Conservation (phyloP, 2,329 filamentous ascomycete species). For the Clonostachys rosea region DNA sequence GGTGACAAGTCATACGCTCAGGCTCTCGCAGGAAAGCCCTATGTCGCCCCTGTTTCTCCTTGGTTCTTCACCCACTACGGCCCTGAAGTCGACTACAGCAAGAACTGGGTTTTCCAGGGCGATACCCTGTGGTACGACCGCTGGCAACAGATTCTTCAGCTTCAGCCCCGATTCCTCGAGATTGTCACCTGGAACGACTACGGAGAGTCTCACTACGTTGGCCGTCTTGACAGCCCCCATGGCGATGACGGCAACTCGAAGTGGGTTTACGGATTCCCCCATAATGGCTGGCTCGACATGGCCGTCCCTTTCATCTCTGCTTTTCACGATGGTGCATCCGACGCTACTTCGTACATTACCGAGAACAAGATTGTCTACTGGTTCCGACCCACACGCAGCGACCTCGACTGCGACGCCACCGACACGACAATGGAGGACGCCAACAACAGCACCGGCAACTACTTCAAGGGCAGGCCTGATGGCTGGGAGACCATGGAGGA, state of each 20-base stretch:
- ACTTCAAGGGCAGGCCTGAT: slow-evolving; percentile 44
- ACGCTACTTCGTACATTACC: slow-evolving; percentile 32
- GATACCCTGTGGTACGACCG: slow-evolving; percentile 55
- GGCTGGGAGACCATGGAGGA: slow-evolving; percentile 44
- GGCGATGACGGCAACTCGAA: slow-evolving; percentile 37
- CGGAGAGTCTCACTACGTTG: slow-evolving; percentile 51
- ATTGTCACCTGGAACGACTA: slow-evolving; percentile 45
- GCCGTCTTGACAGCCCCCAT: slow-evolving; percentile 37
- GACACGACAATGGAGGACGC: slow-evolving; percentile 41
- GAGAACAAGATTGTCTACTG: slow-evolving; percentile 49
- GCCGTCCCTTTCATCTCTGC: slow-evolving; percentile 47
- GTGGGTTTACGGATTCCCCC: slow-evolving; percentile 38
- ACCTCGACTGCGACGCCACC: slow-evolving; percentile 42
- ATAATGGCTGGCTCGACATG: slow-evolving; percentile 48
- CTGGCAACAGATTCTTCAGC: slow-evolving; percentile 41
- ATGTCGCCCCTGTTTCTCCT: slow-evolving; percentile 36
- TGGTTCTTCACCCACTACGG: slow-evolving; percentile 48
- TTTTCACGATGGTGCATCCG: slow-evolving; percentile 38
- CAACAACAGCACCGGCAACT: slow-evolving; percentile 41
- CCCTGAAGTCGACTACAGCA: slow-evolving; percentile 33
- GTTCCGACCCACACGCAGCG: slow-evolving; percentile 44
- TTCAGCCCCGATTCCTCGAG: slow-evolving; percentile 37
- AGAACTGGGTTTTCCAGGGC: slow-evolving; percentile 55
- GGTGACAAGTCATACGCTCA: slow-evolving; percentile 25
- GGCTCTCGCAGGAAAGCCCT: slow-evolving; percentile 33